phyloP scores from a whole-genome alignment of 176 grass and related monocot species.

The Pontederia crassipes region DNA sequence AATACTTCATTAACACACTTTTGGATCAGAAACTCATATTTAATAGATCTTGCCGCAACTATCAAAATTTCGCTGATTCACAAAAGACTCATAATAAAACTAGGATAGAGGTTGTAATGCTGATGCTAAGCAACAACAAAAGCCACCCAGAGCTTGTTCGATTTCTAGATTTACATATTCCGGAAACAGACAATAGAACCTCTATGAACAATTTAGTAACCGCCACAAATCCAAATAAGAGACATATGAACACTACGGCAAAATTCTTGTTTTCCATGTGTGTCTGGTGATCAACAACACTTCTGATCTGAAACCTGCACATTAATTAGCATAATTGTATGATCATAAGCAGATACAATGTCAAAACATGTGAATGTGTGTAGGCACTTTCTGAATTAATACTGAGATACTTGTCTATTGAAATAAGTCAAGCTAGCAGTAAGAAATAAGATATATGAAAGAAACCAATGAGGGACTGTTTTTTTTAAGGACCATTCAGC shows the following conservation, averaged over 20 bases:
- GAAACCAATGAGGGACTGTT: no score
- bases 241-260: slow-evolving; percentile 66
- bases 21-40: no score
- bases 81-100: slow-evolving; percentile 37
- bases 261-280: slow-evolving; percentile 81
- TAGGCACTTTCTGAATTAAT: no score
- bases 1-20: no score
- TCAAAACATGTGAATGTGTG: no score
- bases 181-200: slow-evolving; percentile 50
- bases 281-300: slow-evolving; percentile 44
- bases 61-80: slow-evolving; percentile 20
- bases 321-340: slow-evolving; percentile 2
- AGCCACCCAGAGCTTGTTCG: slow-evolving; percentile 57
- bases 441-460: no score
- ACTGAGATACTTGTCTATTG: no score
- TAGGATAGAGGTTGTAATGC: slow-evolving; percentile 67
- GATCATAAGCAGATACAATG: background rate
- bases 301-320: slow-evolving; percentile 61
- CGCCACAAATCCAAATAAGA: slow-evolving; percentile 72
- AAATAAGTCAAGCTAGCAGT: no score
- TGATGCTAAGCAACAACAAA: slow-evolving; percentile 74
- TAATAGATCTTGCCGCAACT: slow-evolving; percentile 5
- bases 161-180: slow-evolving; percentile 45
- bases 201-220: slow-evolving; percentile 54
- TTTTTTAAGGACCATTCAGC: no score